phyloP scores from a whole-genome alignment of 2,329 filamentous ascomycete genomes.

The Teratosphaeria viscida region DNA sequence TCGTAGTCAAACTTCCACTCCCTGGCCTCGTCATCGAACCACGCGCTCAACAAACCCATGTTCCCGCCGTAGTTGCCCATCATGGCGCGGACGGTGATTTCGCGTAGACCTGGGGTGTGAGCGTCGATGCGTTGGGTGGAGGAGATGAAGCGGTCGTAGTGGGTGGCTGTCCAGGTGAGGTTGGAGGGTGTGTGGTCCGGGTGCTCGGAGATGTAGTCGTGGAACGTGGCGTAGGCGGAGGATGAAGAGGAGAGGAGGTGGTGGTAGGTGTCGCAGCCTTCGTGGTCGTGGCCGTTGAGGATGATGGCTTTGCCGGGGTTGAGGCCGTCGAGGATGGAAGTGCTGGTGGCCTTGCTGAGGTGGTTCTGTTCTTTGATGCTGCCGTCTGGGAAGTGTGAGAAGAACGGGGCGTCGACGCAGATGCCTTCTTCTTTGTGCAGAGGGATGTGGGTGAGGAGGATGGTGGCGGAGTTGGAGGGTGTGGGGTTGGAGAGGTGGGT shows the following conservation, averaged over 20 bases:
- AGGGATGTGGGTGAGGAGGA: conserved; percentile 80
- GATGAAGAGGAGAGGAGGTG: conserved; percentile 32
- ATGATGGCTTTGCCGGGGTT: conserved; percentile 61
- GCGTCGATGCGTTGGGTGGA: neutral
- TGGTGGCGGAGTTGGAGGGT: neutral
- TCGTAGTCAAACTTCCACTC: conserved; percentile 76
- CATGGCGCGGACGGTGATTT: conserved; percentile 93
- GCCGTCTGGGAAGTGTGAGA: conserved; percentile 61
- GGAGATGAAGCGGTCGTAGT: conserved; percentile 1
- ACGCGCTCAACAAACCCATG: conserved; percentile 74
- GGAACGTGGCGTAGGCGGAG: conserved; percentile 4
- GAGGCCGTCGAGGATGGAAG: conserved; percentile 69
- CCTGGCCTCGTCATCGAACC: conserved; percentile 66
- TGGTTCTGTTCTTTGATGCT: conserved; percentile 87
- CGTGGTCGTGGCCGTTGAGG: conserved; percentile 89
- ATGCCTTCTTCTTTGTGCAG: conserved; percentile 72
- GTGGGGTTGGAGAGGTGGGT: conserved; percentile 10
- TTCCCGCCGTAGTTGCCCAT: conserved; percentile 96
- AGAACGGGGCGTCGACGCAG: conserved; percentile 76
- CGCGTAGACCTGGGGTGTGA: conserved; percentile 51
- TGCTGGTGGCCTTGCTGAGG: conserved; percentile 60
- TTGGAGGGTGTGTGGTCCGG: conserved; percentile 4
- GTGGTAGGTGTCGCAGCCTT: conserved; percentile 84
- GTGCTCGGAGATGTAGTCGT: neutral
- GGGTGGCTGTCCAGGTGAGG: conserved; percentile 4